phyloP scores from a whole-genome alignment of 441 rosid genomes.

The Aleurites moluccanus region DNA sequence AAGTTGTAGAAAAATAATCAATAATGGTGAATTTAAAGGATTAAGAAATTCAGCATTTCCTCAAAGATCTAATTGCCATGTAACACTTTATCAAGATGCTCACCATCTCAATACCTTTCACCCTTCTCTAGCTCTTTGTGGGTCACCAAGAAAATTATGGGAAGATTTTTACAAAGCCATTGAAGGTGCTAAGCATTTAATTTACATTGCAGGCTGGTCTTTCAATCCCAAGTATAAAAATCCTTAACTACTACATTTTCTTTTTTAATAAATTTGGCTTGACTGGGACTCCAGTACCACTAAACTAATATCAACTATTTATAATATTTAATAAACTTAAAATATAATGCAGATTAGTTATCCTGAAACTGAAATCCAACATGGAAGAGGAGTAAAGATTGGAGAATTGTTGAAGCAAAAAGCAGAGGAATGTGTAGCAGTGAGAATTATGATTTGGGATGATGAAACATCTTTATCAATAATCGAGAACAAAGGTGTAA shows the following conservation, averaged over 20 bases:
- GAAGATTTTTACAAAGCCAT: slow-evolving; percentile 79
- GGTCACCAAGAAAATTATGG: slow-evolving; percentile 64
- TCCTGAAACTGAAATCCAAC: slow-evolving; percentile 55
- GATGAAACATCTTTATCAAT: slow-evolving; percentile 78
- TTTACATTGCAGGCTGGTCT: slow-evolving; percentile 91
- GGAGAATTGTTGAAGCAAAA: slow-evolving; percentile 70
- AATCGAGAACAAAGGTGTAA: slow-evolving; percentile 77
- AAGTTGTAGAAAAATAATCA: slow-evolving; percentile 49
- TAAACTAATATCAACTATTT: no score
- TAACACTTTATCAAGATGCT: slow-evolving; percentile 72
- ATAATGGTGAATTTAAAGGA: slow-evolving; percentile 50
- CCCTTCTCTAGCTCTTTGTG: slow-evolving; percentile 48
- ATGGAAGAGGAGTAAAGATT: slow-evolving; percentile 62
- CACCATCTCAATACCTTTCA: slow-evolving; percentile 54
- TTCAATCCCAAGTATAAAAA: slow-evolving; percentile 52
- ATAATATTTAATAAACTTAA: no score
- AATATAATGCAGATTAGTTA: slow-evolving; percentile 52
- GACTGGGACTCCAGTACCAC: no score
- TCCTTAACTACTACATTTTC: background rate
- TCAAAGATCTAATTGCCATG: slow-evolving; percentile 67
- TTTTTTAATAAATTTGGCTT: no score
- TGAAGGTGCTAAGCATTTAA: slow-evolving; percentile 69
- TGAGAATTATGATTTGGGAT: slow-evolving; percentile 83
- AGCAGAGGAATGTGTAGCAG: slow-evolving; percentile 82
- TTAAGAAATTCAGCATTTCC: slow-evolving; percentile 66